Conservation (phyloP, 768 basidiomycete genomes). For the Boletellus ananas region DNA sequence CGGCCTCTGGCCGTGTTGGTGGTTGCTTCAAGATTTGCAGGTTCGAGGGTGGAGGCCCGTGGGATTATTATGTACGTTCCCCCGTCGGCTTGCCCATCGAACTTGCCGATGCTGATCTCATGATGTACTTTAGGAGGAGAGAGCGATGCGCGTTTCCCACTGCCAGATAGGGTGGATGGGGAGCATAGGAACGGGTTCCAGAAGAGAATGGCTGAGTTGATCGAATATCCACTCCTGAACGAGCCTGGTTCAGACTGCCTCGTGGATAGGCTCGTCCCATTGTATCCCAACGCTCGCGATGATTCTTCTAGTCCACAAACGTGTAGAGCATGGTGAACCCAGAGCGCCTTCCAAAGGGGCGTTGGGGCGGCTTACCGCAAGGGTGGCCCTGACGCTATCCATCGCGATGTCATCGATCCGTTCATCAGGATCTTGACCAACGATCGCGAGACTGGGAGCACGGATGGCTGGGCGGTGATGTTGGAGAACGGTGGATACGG, state of each 20-base stretch:
- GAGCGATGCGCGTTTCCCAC: conserved; percentile 40
- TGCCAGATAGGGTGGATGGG: conserved; percentile 14
- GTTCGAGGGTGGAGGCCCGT: conserved; percentile 29
- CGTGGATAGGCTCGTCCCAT: conserved; percentile 19
- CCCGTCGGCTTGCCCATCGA: neutral
- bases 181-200: conserved; percentile 25
- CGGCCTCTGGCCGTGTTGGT: conserved; percentile 38
- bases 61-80: conserved; percentile 37
- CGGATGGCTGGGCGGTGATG: neutral
- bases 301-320: neutral
- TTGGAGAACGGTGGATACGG: neutral
- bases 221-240: conserved; percentile 18
- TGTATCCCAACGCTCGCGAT: conserved; percentile 11
- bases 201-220: conserved; percentile 28
- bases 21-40: conserved; percentile 43
- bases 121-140: conserved; percentile 26
- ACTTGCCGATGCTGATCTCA: neutral
- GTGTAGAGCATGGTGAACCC: neutral
- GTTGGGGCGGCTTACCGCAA: conserved; percentile 8
- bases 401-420: conserved; percentile 15
- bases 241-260: conserved; percentile 2
- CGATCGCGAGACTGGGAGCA: conserved; percentile 10
- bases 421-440: conserved; percentile 18
- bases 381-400: conserved; percentile 19
- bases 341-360: conserved; percentile 6